A percentile compares a stretch with the other conserved stretches of the same genome.
Conservation (phyloP, 768 basidiomycete species). For the Cystofilobasidium ferigula region DNA sequence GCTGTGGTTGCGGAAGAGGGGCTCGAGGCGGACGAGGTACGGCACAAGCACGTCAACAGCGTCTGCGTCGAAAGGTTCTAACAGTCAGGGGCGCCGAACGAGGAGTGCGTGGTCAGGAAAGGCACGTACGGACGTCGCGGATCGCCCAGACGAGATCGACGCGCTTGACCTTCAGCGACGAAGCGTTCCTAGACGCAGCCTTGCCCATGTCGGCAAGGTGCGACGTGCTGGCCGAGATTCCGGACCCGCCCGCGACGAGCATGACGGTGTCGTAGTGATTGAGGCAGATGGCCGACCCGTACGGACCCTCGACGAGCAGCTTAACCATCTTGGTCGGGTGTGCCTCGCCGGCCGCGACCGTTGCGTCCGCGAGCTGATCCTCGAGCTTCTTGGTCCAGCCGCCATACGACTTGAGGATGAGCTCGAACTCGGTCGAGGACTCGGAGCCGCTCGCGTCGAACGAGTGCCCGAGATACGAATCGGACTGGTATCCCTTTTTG, state of each 20-base stretch:
- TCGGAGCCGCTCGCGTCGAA: slow-evolving; percentile 4
- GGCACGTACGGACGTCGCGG: slow-evolving; percentile 11
- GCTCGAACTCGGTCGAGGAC: slow-evolving; percentile 6
- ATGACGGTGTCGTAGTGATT: neutral
- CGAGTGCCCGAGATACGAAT: neutral
- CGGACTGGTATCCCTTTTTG: neutral
- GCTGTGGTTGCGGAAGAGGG: neutral
- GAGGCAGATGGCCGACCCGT: neutral
- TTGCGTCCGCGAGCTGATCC: neutral
- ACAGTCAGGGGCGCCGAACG: no score
- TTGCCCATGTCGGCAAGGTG: slow-evolving; percentile 19
- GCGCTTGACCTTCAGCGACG: neutral
- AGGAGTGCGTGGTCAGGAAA: no score
- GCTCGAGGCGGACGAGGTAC: slow-evolving; percentile 10
- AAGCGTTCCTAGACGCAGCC: neutral
- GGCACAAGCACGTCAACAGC: slow-evolving; percentile 1
- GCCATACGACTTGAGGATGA: slow-evolving; percentile 15
- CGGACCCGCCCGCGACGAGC: slow-evolving; percentile 12
- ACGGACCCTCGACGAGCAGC: slow-evolving; percentile 14
- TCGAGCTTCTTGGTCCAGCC: slow-evolving; percentile 15
- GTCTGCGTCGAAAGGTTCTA: no score
- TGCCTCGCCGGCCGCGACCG: neutral
- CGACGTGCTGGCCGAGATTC: slow-evolving; percentile 8
- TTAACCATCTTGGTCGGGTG: slow-evolving; percentile 9
- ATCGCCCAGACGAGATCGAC: slow-evolving; percentile 12